Base-by-base conservation (phyloP, 192 early-diverging fungal genomes). In the Backusella psychrophila region DNA sequence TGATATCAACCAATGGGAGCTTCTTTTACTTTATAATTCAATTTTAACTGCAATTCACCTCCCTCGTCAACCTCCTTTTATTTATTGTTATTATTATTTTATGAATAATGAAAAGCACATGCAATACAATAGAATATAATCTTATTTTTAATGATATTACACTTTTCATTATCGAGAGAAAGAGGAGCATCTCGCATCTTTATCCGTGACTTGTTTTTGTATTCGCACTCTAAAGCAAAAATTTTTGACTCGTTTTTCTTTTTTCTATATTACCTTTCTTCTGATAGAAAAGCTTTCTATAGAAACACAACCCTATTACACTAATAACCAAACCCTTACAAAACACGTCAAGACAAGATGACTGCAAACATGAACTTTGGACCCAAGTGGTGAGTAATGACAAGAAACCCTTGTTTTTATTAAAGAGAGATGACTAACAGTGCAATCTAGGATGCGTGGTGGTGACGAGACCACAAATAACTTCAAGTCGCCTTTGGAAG, bases 281-380 rank as follows among this genome's bases (percentile, higher is more conserved):
- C 31, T 19, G 17, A 49, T 39, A 23, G 52, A 63, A 63, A 63
- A 19, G 46, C 19, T 49, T 49, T 49, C 19, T 19, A 49, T 49
- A 63, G 26, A 63, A 63, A 63, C n/a, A 9, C 49, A 53, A n/a
- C 21, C 5, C 1, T 63, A 29, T 63, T 63, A 63, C 56, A 63
- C 21, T 63, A 63, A 63, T 26, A 63, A 29, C 8, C 14, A 63
- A 63, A 26, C 2, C 8, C 26, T 29, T 63, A 29, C 23, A 29
- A 63, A 63, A 63, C 56, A 49, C 46, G 46, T 26, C 8, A 63
- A 63, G n/a, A 63, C 56, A 76, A 66, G 35, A 84, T 75, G 76
- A 73, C 83, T 63, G 85, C 87, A 68, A 89, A 86, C 35, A 91
- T 94, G 91, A 94, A 94, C 85, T 94, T 94, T 83, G 91, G 93